Evolutionary conservation across 2,329 filamentous ascomycete genomes (phyloP), one percentile per base, ranked within the genome.

Genomic region (Trichoderma brevicompactum): DNA sequence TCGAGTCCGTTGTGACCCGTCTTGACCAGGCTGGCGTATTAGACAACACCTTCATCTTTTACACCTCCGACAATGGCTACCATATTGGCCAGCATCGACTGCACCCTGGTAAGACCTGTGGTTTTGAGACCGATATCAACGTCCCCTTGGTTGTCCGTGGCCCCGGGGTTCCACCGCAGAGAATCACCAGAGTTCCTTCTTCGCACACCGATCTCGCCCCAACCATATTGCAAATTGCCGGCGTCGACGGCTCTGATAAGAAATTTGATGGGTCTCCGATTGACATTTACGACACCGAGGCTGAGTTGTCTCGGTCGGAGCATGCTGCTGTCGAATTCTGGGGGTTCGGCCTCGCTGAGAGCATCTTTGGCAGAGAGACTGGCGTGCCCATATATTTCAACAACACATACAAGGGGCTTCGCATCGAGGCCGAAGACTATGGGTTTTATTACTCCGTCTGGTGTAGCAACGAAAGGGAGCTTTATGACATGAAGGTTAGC

Each of bases 391-490:
- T 50, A 13, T 61, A 71, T 3, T 49, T 61, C 2, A 81, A 81
- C 66, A 88, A 88, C 68, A 89, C 86, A 0, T 89, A 89, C 78
- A 89, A 89, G 74, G 82, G 80, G 0, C 69, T 88, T 19, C 80
- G 86, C n/a, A 74, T 89, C 6, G 78, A 86, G 4, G 77, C 81
- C 0, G 72, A 81, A 2, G 74, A 77, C 5, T 90, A 90, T 70
- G 85, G 83, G 70, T 72, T 90, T 5, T 86, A 87, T 67, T 91
- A 91, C 70, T 83, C 86, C 0, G 86, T 90, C 0, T 91, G 88
- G 88, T 91, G 89, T 71, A 89, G 77, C 13, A 86, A 87, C 59
- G 87, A 90, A 70, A 84, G 86, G 64, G 88, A 91, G 72, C 80
- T 89, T 2, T 91, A 90, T 72, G 82, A 90, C 67, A 70, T 89